These are phyloP conservation scores for Suillus hirtellus DNA, from an alignment of 768 basidiomycete genomes.

Conservation along the genomic window DNA sequence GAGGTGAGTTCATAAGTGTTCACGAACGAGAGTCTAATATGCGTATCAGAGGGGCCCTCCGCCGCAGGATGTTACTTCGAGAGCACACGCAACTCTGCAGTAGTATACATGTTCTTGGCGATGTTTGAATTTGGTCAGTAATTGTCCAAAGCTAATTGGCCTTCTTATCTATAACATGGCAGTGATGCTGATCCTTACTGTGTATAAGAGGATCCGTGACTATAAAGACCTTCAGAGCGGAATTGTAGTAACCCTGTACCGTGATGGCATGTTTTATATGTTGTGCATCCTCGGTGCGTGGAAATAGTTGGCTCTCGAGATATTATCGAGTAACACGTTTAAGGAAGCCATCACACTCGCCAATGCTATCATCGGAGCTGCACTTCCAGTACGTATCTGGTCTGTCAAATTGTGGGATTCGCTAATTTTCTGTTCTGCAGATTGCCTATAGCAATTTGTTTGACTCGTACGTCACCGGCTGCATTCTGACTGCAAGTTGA, in stretches of 20 bases:
- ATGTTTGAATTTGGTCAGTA: background rate
- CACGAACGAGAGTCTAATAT: no score
- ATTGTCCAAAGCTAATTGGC: background rate
- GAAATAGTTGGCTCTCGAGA: background rate
- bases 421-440: no score
- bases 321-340: background rate
- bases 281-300: conserved; percentile 18
- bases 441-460: no score
- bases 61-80: no score
- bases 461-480: no score
- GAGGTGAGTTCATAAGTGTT: no score
- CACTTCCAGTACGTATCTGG: conserved; percentile 12
- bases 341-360: conserved; percentile 10
- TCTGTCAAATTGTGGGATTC: no score
- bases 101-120: no score
- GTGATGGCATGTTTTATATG: conserved; percentile 21
- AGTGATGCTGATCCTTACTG: conserved; percentile 3
- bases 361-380: conserved; percentile 11
- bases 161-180: background rate
- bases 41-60: no score
- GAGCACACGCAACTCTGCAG: no score
- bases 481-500: no score
- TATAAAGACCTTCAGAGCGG: background rate
- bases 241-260: conserved; percentile 15
- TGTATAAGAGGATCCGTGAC: conserved; percentile 1